Evolutionary conservation across 2,329 filamentous ascomycete species (phyloP).

Genomic region (Thelonectria discophora): DNA sequence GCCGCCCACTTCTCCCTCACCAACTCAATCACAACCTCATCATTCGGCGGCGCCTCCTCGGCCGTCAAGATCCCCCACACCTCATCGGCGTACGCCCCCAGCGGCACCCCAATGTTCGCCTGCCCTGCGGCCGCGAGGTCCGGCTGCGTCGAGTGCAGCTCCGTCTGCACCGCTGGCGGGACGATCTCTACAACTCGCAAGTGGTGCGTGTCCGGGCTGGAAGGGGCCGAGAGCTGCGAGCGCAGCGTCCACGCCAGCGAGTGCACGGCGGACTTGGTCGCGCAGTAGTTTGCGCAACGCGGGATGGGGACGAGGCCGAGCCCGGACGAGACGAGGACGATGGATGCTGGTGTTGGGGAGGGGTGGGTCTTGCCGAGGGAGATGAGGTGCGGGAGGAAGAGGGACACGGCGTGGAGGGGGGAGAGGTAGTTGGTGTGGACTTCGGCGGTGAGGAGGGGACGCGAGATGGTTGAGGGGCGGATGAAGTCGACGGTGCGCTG

Average conservation of each 20-base stretch:
- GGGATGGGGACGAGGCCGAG: slow-evolving; percentile 15
- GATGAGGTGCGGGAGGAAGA: slow-evolving; percentile 28
- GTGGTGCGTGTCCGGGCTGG: slow-evolving; percentile 22
- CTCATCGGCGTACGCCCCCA: slow-evolving; percentile 17
- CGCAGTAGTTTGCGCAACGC: slow-evolving; percentile 27
- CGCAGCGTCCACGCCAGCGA: slow-evolving; percentile 25
- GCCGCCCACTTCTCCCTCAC: slow-evolving; percentile 3
- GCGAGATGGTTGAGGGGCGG: slow-evolving; percentile 30
- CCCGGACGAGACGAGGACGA: slow-evolving; percentile 26
- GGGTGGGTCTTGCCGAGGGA: slow-evolving; percentile 18
- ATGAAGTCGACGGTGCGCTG: slow-evolving; percentile 51
- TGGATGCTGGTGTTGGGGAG: slow-evolving; percentile 3
- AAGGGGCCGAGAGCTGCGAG: slow-evolving; percentile 9
- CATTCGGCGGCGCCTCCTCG: background rate
- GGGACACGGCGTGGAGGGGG: slow-evolving; percentile 19
- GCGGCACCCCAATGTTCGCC: slow-evolving; percentile 10
- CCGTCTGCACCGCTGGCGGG: slow-evolving; percentile 30
- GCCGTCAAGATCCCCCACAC: slow-evolving; percentile 18
- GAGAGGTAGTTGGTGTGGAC: slow-evolving; percentile 28
- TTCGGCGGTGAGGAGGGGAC: slow-evolving; percentile 33
- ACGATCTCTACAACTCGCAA: slow-evolving; percentile 29
- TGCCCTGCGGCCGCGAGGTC: slow-evolving; percentile 10
- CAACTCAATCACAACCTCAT: slow-evolving; percentile 12
- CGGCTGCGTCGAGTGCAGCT: slow-evolving; percentile 17
- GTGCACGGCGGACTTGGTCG: slow-evolving; percentile 30